phyloP scores from a whole-genome alignment of 1,284 basidiomycete species.

The Cutaneotrichosporon spelunceum region DNA sequence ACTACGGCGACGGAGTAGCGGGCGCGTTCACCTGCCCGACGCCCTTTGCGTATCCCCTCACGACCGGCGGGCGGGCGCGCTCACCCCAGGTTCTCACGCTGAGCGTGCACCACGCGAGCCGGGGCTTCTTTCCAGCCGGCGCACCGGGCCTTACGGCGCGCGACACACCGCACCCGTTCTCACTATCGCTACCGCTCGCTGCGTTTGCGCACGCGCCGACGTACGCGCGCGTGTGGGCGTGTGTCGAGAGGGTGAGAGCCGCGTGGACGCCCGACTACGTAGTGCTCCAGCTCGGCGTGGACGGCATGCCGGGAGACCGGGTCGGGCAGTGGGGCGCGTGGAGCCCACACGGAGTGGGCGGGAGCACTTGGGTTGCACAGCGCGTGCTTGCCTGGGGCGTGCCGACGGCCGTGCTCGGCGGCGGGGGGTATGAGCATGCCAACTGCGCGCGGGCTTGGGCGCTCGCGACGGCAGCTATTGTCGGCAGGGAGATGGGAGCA shows the following conservation, averaged over 20 bases:
- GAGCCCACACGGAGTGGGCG: constrained; percentile 62
- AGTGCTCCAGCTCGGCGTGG: constrained; percentile 79
- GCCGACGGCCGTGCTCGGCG: constrained; percentile 51
- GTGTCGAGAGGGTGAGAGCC: constrained; percentile 61
- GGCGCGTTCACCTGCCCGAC: constrained; percentile 62
- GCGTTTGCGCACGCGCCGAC: constrained; percentile 64
- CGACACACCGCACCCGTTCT: constrained; percentile 63
- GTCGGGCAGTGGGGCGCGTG: constrained; percentile 68
- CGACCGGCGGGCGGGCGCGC: constrained; percentile 45
- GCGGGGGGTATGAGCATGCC: constrained; percentile 75
- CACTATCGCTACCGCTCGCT: constrained; percentile 68
- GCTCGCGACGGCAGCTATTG: constrained; percentile 69
- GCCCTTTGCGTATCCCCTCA: constrained; percentile 18
- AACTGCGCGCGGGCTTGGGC: constrained; percentile 84
- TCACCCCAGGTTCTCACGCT: constrained; percentile 63
- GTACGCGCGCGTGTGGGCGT: constrained; percentile 62
- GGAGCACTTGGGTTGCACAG: constrained; percentile 67
- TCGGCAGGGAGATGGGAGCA: constrained; percentile 57
- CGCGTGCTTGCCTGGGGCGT: constrained; percentile 64
- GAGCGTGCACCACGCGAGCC: constrained; percentile 75
- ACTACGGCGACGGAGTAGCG: constrained; percentile 79
- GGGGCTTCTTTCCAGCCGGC: constrained; percentile 72
- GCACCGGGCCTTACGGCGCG: constrained; percentile 49
- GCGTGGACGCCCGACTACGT: constrained; percentile 73
- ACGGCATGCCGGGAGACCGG: constrained; percentile 79